Conservation (phyloP, 116 monocot genomes). For the Cymodocea nodosa region DNA sequence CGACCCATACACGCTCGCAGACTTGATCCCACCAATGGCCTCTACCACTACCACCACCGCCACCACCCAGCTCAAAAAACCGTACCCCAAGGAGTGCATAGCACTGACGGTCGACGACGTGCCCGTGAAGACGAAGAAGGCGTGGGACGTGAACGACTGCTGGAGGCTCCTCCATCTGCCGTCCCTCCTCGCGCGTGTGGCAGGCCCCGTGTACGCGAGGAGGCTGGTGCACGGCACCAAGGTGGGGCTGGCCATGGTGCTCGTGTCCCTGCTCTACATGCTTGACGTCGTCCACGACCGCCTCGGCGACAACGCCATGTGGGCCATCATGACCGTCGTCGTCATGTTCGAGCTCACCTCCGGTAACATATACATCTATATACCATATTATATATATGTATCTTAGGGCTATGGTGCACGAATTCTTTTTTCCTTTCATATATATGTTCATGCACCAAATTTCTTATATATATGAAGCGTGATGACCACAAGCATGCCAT, state of each 20-base stretch:
- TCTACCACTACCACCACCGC: no score
- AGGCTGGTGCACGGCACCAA: conserved; percentile 24
- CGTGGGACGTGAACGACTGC: neutral
- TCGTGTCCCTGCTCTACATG: conserved; percentile 46
- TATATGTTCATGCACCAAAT: no score
- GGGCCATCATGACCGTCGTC: conserved; percentile 55
- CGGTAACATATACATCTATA: conserved; percentile 17
- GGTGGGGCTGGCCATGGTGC: conserved; percentile 30
- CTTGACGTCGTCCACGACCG: conserved; percentile 26
- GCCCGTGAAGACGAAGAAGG: conserved; percentile 4
- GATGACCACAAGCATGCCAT: no score
- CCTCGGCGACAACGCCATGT: conserved; percentile 45
- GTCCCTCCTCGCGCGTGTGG: neutral
- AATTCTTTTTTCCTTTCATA: no score
- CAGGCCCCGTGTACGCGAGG: conserved; percentile 5
- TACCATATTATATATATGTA: no score
- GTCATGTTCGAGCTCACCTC: conserved; percentile 39
- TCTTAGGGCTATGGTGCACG: no score
- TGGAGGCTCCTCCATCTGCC: neutral
- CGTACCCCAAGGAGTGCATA: no score
- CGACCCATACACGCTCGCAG: no score
- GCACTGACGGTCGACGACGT: conserved; percentile 1
- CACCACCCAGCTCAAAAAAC: no score
- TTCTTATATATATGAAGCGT: no score
- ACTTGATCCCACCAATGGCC: no score